phyloP scores from a whole-genome alignment of 495 filamentous ascomycete species.

The Tuber microsphaerosporum region DNA sequence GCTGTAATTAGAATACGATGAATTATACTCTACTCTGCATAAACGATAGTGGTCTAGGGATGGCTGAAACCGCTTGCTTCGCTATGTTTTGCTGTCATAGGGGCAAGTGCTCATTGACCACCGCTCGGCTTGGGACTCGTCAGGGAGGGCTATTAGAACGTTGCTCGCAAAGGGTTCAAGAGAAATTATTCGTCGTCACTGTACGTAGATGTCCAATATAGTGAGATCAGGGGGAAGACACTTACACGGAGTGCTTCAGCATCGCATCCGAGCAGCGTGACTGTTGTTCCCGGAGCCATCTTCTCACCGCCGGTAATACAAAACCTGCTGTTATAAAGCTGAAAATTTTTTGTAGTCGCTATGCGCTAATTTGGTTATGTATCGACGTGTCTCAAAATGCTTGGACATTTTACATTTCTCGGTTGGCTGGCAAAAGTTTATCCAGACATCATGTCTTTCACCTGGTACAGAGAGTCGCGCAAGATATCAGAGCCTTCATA shows the following conservation, averaged over 20 bases:
- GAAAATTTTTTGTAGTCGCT: not conserved
- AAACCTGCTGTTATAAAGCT: not conserved
- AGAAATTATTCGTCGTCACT: not conserved
- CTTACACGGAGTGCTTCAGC: not conserved
- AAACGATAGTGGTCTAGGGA: not conserved
- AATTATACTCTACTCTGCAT: not conserved
- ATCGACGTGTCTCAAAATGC: not conserved
- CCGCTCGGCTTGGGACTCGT: not conserved
- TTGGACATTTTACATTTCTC: not conserved
- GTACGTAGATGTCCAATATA: not conserved
- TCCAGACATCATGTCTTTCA: not conserved
- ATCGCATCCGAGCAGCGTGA: not conserved
- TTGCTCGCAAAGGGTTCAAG: not conserved
- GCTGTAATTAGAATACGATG: not conserved
- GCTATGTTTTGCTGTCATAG: too few species aligned
- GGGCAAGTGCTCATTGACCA: not conserved
- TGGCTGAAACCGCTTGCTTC: not conserved
- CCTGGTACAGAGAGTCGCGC: not conserved
- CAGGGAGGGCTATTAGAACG: not conserved
- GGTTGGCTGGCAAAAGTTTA: not conserved
- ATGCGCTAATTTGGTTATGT: not conserved
- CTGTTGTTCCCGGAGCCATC: not conserved
- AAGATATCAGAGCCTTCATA: not conserved
- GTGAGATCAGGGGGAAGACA: not conserved
- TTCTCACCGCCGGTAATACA: not conserved